These are phyloP conservation scores for Pinus albicaulis DNA, from an alignment of 75 land plant species.

Conservation along the genomic window DNA sequence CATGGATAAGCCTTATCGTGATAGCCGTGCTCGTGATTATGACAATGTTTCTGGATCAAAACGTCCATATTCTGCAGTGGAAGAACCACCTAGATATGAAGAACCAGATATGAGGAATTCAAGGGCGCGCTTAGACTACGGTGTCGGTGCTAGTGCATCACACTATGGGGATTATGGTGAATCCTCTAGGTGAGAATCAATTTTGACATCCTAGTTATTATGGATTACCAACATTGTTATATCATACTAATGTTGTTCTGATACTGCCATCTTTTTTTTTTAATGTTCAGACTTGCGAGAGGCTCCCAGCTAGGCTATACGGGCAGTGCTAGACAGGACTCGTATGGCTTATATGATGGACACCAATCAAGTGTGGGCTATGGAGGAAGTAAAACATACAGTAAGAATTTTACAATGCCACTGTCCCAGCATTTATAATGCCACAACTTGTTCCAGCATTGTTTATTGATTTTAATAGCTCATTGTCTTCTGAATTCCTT, in stretches of 20 bases:
- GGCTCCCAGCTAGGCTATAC: conserved; percentile 43
- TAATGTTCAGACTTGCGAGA: conserved; percentile 43
- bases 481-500: neutral
- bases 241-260: neutral
- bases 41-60: conserved; percentile 61
- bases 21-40: conserved; percentile 58
- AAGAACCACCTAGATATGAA: conserved; percentile 54
- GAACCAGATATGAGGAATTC: conserved; percentile 52
- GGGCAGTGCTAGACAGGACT: conserved; percentile 37
- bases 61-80: conserved; percentile 58
- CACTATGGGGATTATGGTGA: conserved; percentile 60
- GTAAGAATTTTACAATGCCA: neutral
- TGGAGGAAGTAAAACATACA: conserved; percentile 21
- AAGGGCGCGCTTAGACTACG: conserved; percentile 70
- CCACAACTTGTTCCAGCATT: neutral
- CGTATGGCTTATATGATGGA: conserved; percentile 48
- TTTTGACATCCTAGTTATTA: too few relatives aligned
- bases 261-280: neutral
- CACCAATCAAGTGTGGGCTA: conserved; percentile 58
- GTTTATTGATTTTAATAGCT: neutral
- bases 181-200: conserved; percentile 7
- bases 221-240: neutral
- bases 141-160: conserved; percentile 30
- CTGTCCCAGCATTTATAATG: neutral
- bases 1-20: conserved; percentile 54